Evolutionary conservation across 1,139 yeast genomes (phyloP).

Genomic region (Kodamaea suecica): DNA sequence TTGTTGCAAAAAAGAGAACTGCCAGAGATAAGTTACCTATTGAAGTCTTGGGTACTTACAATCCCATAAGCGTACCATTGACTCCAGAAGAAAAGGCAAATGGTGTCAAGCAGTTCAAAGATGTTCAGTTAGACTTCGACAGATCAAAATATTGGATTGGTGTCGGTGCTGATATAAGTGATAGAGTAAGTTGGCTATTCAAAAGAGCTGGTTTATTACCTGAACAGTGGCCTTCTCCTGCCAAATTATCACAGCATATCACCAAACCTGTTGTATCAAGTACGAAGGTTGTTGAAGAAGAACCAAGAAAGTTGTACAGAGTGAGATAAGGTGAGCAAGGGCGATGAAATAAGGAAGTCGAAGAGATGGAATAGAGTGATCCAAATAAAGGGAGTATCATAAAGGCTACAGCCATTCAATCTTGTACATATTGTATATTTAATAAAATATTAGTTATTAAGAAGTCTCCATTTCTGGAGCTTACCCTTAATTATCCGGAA

Average conservation of each 20-base stretch:
- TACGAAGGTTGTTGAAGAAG: conserved; percentile 29
- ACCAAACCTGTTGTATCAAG: conserved; percentile 29
- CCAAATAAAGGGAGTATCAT: background rate
- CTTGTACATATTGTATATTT: conserved; percentile 10
- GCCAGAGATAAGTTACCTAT: conserved; percentile 86
- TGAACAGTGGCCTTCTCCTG: conserved; percentile 62
- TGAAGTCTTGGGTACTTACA: conserved; percentile 92
- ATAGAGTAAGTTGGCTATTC: conserved; percentile 71
- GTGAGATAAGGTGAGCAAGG: conserved; percentile 19
- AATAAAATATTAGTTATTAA: too few species aligned
- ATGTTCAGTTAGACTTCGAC: conserved; percentile 77
- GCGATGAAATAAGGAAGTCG: background rate
- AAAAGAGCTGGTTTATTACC: conserved; percentile 78
- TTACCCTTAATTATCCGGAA: background rate
- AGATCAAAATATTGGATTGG: conserved; percentile 98
- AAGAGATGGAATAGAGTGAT: too few species aligned
- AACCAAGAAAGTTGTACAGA: conserved; percentile 34
- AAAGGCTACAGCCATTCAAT: too few species aligned
- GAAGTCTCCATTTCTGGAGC: background rate
- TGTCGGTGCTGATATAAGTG: conserved; percentile 96
- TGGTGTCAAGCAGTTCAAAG: conserved; percentile 67
- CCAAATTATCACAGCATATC: conserved; percentile 35
- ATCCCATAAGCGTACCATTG: conserved; percentile 75
- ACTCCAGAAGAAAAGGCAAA: conserved; percentile 52
- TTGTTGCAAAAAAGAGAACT: conserved; percentile 69